Evolutionary conservation across 805 yeast genomes (phyloP).

Genomic region (Barnettozyma siamensis): DNA sequence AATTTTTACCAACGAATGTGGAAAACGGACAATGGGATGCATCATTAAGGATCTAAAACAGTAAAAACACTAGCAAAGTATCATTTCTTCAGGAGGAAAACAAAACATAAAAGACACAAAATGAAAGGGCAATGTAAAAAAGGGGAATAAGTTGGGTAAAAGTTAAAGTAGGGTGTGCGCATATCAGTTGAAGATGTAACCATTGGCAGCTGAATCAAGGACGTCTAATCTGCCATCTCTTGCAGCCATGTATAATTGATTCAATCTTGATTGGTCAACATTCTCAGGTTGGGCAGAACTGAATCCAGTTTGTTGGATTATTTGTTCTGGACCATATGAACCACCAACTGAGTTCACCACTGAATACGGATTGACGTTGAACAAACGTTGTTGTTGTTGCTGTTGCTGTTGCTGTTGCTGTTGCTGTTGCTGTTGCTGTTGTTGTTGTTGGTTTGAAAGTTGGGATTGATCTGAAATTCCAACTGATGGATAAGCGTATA

Average conservation of each 20-base stretch:
- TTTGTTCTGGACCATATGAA: slow-evolving; percentile 15
- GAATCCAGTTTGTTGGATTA: slow-evolving; percentile 14
- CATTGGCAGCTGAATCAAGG: slow-evolving; percentile 43
- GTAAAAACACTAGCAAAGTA: neutral
- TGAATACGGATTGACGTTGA: slow-evolving; percentile 5
- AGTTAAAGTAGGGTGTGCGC: too few species aligned
- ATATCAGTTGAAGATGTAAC: slow-evolving; percentile 15
- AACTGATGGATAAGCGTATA: slow-evolving; percentile 18
- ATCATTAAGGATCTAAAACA: neutral
- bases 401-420: slow-evolving; percentile 2
- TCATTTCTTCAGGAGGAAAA: neutral
- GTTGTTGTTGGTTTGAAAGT: neutral
- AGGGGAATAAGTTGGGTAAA: too few species aligned
- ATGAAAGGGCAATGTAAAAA: too few species aligned
- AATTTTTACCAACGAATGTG: too few species aligned
- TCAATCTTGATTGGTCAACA: slow-evolving; percentile 36
- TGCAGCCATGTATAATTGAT: slow-evolving; percentile 49
- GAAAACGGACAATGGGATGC: too few species aligned
- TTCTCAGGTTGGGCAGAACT: slow-evolving; percentile 30
- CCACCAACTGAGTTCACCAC: slow-evolving; percentile 3
- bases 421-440: neutral
- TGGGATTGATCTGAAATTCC: neutral
- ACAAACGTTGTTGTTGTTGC: neutral
- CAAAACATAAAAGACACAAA: neutral
- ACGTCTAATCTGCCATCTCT: slow-evolving; percentile 51